Conservation (phyloP, 169 alveolate genomes). For the Plasmodium falciparum region DNA sequence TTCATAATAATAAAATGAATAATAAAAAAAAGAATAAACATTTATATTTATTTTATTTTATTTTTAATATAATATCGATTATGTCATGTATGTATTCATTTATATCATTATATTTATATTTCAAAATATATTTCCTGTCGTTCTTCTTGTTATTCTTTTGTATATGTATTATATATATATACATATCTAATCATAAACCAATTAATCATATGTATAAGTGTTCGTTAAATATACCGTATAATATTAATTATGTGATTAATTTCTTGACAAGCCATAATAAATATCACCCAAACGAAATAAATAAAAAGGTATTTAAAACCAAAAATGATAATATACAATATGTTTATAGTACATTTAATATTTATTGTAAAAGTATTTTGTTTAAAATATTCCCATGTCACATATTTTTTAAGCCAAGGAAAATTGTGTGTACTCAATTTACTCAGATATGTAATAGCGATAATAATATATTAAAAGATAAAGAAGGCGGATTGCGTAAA, state of each 20-base stretch:
- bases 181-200: no score
- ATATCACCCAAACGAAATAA: slow-evolving; percentile 14
- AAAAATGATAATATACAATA: background rate
- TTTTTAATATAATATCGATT: slow-evolving; percentile 5
- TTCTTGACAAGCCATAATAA: slow-evolving; percentile 15
- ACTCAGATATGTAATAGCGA: background rate
- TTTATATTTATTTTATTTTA: background rate
- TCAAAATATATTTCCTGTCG: slow-evolving; percentile 9
- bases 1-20: background rate
- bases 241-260: slow-evolving; percentile 12
- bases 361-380: background rate
- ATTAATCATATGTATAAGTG: slow-evolving; percentile 1
- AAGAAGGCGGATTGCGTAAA: background rate
- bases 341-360: background rate
- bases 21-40: slow-evolving; percentile 1
- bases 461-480: background rate
- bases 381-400: background rate
- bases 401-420: slow-evolving; percentile 17
- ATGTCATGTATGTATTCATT: slow-evolving; percentile 13
- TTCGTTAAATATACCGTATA: slow-evolving; percentile 1
- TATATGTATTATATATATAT: background rate
- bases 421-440: background rate
- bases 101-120: slow-evolving; percentile 18
- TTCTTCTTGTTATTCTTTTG: slow-evolving; percentile 6
- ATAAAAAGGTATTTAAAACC: slow-evolving; percentile 1